Evolutionary conservation across 306 rosid genomes (phyloP), one percentile per base, ranked within the genome.

Genomic region (Quillaja saponaria): DNA sequence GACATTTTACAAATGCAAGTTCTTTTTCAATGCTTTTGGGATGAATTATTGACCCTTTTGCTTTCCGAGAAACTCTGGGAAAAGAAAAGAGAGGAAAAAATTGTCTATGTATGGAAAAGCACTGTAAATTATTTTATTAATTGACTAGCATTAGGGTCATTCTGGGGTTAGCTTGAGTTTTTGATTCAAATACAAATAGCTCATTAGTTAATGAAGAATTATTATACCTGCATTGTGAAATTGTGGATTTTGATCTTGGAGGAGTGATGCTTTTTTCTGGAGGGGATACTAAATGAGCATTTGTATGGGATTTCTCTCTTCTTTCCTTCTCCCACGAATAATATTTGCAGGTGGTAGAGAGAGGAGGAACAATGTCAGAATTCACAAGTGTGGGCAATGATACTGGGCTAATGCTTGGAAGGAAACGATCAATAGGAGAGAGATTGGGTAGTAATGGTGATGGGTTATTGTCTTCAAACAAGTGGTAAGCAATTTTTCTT

Each of bases 281-380:
- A 15, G 12, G 53, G 8, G 16, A 16, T 16, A 15, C 34, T 31
- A 15, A 45, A 44, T 47, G 13, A 33, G 34, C 17, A 12, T 46
- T 25, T 7, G 19, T 45, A 15, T 33, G 0, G 18, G 21, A 11
- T 34, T 16, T 34, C 56, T 46, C 12, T 47, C 45, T 10, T 14
- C 31, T 25, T 25, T 25, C 31, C 31, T 25, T 25, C 31, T 25
- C 31, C 31, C 31, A 25, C 31, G 31, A 25, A 13, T 25, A 37
- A 6, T 17, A 13, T 74, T 57, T 58, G 52, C 66, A 81, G 91
- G 83, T 82, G 54, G 87, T 79, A 13, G 75, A 85, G 80, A 68
- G 87, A 68, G 80, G 83, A 35, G 81, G 71, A 46, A 17, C 63
- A 38, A 64, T 6, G 21, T 35, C 85, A 10, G 69, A 40, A 40